Conservation (phyloP, 345 rosid genomes). For the Angophora floribunda region DNA sequence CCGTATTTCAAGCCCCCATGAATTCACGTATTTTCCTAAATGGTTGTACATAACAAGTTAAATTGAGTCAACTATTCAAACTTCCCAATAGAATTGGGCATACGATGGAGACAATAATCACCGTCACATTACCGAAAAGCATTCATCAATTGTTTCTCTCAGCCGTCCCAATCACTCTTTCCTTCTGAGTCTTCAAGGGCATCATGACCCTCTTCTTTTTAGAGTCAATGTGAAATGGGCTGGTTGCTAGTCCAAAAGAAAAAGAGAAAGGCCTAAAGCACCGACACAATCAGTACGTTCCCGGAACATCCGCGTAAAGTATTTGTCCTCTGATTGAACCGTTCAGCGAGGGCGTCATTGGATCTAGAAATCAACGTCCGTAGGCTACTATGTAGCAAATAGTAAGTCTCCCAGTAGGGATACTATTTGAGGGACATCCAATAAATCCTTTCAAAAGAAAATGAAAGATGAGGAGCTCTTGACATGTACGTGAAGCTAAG, state of each 20-base stretch:
- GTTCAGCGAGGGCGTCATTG: too few relatives aligned
- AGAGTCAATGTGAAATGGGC: accelerated
- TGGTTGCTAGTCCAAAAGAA: neutral
- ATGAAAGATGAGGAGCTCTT: too few relatives aligned
- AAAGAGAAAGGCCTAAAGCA: neutral
- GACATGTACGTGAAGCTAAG: too few relatives aligned
- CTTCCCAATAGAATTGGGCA: neutral
- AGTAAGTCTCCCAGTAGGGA: too few relatives aligned
- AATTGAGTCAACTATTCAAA: neutral
- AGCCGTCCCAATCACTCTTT: neutral
- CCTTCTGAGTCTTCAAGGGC: neutral
- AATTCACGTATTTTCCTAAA: neutral
- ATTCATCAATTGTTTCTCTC: neutral
- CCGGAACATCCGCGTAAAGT: neutral
- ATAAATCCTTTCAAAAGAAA: too few relatives aligned
- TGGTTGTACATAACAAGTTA: neutral
- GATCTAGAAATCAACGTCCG: too few relatives aligned
- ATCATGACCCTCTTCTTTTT: neutral
- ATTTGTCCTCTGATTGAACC: neutral
- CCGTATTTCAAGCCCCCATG: neutral
- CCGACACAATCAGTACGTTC: accelerated
- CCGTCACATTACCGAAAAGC: neutral
- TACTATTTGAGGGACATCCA: too few relatives aligned
- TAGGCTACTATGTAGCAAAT: too few relatives aligned
- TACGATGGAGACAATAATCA: neutral